Evolutionary conservation across 2,329 filamentous ascomycete genomes (phyloP), one percentile per base, ranked within the genome.

Genomic region (Aspergillus tubingensis): DNA sequence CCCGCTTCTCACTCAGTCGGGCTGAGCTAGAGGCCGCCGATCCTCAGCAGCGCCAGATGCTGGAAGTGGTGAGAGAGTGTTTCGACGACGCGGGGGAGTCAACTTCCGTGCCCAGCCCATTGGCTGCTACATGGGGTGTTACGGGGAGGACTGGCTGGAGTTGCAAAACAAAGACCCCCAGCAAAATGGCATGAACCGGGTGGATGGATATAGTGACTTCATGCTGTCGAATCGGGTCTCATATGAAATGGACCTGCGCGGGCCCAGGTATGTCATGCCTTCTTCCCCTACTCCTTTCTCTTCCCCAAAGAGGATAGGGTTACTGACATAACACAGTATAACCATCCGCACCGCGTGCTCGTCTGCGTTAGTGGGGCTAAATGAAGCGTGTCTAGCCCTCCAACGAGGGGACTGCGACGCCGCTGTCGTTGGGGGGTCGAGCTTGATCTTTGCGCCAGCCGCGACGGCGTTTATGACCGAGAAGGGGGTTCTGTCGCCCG

Each of bases 301-400:
- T 43, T n/a, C 2, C 39, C 15, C 15, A 10, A 10, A 43, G 39
- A 43, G 7, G n/a, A 43, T 17, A 43, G 15, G n/a, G 6, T 17
- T 43, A 43, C 43, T 47, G 43, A 47, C 43, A 2, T 47, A 2
- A 21, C 43, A 19, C 7, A 65, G 63, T 54, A 62, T 70, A 59
- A 58, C 61, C 1, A 60, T 77, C 2, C 67, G 70, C 13, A 79
- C 77, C 0, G 78, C 67, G 1, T 78, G 77, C 44, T 78, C 76
- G 0, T 70, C 76, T 1, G 66, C 74, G 0, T 44, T 79, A 3
- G 62, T 70, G 5, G 68, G 57, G 8, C 55, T 79, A 0, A 66
- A 78, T 39, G 63, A 63, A 41, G 61, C 63, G n/a, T 71, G 54
- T 71, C 71, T 64, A 63, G 5, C 55, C 75, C 1, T 61, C 52